These are phyloP conservation scores for Madurella fahalii DNA, from an alignment of 2,329 filamentous ascomycete genomes.

Conservation along the genomic window DNA sequence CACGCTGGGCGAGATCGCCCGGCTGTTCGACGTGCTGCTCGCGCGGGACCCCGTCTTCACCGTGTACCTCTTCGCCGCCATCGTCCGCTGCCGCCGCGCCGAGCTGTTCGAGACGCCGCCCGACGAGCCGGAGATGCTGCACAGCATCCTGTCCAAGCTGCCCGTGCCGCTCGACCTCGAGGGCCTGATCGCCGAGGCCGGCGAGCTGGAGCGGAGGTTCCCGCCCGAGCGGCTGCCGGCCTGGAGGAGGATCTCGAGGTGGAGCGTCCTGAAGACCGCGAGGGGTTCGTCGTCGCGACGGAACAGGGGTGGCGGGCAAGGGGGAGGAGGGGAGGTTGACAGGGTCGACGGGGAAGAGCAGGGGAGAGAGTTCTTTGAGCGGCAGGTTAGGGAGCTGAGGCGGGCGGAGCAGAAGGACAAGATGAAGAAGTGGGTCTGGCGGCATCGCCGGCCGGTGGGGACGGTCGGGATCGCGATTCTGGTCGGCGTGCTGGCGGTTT, in stretches of 20 bases:
- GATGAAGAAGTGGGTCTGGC: slow-evolving; percentile 50
- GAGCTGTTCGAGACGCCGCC: slow-evolving; percentile 81
- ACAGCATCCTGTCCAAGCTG: slow-evolving; percentile 81
- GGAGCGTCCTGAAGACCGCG: slow-evolving; percentile 84
- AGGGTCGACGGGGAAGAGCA: slow-evolving; percentile 62
- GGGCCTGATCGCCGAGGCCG: slow-evolving; percentile 63
- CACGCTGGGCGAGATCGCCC: slow-evolving; percentile 80
- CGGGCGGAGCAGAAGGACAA: slow-evolving; percentile 57
- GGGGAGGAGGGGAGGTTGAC: slow-evolving; percentile 57
- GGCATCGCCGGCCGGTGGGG: slow-evolving; percentile 61
- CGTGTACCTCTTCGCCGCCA: slow-evolving; percentile 88
- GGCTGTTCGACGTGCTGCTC: slow-evolving; percentile 88
- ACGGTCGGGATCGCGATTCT: slow-evolving; percentile 61
- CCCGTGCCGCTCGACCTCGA: slow-evolving; percentile 80
- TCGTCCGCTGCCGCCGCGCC: slow-evolving; percentile 72
- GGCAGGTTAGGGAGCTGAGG: slow-evolving; percentile 68
- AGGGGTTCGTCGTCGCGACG: slow-evolving; percentile 35
- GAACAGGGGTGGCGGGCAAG: slow-evolving; percentile 40
- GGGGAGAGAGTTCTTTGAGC: slow-evolving; percentile 63
- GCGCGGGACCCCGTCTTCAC: slow-evolving; percentile 83
- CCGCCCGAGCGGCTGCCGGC: slow-evolving; percentile 69
- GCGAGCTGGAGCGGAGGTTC: slow-evolving; percentile 57
- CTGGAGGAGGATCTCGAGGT: slow-evolving; percentile 68
- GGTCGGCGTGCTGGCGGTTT: slow-evolving; percentile 65
- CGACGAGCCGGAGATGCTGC: slow-evolving; percentile 89